Conservation (phyloP, 352 stramenopile genomes). For the Pythium guiyangense region DNA sequence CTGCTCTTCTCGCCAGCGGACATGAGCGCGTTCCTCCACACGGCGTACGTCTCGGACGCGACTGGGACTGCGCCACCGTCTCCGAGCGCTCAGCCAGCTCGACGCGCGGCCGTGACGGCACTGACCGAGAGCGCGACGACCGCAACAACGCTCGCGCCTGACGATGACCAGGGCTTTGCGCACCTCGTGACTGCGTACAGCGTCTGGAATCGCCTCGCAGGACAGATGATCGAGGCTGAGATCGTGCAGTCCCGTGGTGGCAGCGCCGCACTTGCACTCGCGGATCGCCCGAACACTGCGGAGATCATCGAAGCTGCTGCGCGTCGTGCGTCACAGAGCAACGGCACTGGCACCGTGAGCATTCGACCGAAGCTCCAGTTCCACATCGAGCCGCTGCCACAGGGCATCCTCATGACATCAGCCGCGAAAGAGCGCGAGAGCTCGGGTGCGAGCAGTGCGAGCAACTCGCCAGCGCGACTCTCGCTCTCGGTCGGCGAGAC, state of each 20-base stretch:
- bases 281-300: neutral
- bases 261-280: neutral
- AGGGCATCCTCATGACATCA: slow-evolving; percentile 27
- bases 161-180: slow-evolving; percentile 13
- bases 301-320: neutral
- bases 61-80: neutral
- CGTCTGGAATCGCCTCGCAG: slow-evolving; percentile 37
- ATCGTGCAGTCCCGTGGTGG: slow-evolving; percentile 38
- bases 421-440: slow-evolving; percentile 4
- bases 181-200: slow-evolving; percentile 33
- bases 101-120: neutral
- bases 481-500: slow-evolving; percentile 27
- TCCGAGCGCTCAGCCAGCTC: neutral
- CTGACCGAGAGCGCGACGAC: neutral
- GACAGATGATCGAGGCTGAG: slow-evolving; percentile 32
- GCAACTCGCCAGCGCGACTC: neutral
- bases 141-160: neutral
- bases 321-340: neutral
- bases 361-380: slow-evolving; percentile 35
- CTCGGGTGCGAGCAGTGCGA: no score
- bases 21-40: slow-evolving; percentile 54
- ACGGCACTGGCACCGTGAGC: neutral
- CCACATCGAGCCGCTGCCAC: slow-evolving; percentile 35
- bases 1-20: slow-evolving; percentile 62
- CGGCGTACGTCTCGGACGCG: slow-evolving; percentile 21